Evolutionary conservation across 169 alveolate species (phyloP).

Genomic region (Eimeria nieschulzi): DNA sequence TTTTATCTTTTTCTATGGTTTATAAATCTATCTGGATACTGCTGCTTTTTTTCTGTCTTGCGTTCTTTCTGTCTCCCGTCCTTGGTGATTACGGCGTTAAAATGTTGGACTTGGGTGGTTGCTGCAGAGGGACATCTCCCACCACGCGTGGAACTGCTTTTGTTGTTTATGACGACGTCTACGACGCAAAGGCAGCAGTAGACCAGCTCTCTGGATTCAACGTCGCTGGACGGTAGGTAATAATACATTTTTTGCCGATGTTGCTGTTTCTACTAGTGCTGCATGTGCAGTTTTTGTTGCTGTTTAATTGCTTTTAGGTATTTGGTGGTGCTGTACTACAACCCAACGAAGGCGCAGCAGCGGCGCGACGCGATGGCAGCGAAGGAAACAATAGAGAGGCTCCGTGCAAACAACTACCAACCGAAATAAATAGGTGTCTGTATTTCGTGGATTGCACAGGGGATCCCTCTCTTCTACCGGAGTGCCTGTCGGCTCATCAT

Average conservation of each 20-base stretch:
- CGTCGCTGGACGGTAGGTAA: conserved; percentile 95
- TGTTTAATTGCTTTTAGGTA: conserved; percentile 73
- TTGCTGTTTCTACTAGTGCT: background rate
- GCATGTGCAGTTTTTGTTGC: background rate
- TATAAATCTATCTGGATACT: background rate
- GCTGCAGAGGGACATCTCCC: conserved; percentile 52
- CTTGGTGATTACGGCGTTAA: background rate
- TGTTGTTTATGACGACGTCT: conserved; percentile 98
- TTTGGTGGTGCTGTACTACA: conserved; percentile 89
- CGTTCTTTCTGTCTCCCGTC: background rate
- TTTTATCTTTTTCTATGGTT: background rate
- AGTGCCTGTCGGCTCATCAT: no score
- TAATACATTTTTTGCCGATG: background rate
- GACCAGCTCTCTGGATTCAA: conserved; percentile 98
- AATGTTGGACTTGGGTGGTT: background rate
- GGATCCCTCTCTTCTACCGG: no score
- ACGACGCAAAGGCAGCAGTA: conserved; percentile 98
- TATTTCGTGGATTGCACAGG: no score
- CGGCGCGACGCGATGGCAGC: conserved; percentile 85
- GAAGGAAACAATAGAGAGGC: conserved; percentile 80
- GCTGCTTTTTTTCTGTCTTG: background rate
- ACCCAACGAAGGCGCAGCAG: conserved; percentile 88
- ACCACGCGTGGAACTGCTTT: conserved; percentile 71
- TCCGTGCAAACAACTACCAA: conserved; percentile 72
- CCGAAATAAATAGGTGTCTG: background rate